Conservation (phyloP, 768 basidiomycete species). For the Rhodosporidiobolus odoratus region DNA sequence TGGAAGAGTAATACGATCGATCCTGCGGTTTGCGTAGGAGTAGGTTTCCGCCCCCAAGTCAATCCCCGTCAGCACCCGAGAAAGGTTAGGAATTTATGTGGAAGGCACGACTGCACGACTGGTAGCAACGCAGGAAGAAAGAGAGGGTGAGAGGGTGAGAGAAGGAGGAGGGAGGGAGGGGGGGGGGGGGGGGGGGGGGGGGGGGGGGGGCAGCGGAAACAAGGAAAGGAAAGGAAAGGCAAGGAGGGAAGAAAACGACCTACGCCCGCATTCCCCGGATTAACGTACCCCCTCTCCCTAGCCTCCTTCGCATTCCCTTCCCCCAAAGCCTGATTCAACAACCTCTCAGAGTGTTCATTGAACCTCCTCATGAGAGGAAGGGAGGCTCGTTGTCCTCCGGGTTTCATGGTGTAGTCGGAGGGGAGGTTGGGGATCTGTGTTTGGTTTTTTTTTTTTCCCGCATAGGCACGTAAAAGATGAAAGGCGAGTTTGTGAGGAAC, state of each 20-base stretch:
- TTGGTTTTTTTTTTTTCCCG: no score
- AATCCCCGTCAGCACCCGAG: not conserved
- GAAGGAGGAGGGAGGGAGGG: constrained; percentile 37
- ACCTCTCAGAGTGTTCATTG: constrained; percentile 90
- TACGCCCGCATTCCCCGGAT: constrained; percentile 42
- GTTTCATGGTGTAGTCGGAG: constrained; percentile 84
- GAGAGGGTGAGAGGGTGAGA: not conserved
- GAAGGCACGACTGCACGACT: no score
- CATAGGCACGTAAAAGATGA: no score
- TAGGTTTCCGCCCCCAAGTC: no score
- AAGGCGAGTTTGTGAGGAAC: no score
- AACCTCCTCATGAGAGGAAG: constrained; percentile 92
- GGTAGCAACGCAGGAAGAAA: no score
- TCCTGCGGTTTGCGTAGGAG: constrained; percentile 22
- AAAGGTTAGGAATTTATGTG: no score
- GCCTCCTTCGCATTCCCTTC: constrained; percentile 2
- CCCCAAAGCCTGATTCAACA: constrained; percentile 59
- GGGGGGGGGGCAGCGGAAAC: not conserved
- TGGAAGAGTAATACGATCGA: constrained; percentile 29
- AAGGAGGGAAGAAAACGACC: constrained; percentile 3
- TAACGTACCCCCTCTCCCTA: constrained; percentile 54
- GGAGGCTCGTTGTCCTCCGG: constrained; percentile 78
- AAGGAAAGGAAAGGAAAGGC: not conserved
- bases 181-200: not conserved
- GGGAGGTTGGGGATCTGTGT: constrained; percentile 80